phyloP scores from a whole-genome alignment of 345 rosid species.

The Eucalyptus pumila region DNA sequence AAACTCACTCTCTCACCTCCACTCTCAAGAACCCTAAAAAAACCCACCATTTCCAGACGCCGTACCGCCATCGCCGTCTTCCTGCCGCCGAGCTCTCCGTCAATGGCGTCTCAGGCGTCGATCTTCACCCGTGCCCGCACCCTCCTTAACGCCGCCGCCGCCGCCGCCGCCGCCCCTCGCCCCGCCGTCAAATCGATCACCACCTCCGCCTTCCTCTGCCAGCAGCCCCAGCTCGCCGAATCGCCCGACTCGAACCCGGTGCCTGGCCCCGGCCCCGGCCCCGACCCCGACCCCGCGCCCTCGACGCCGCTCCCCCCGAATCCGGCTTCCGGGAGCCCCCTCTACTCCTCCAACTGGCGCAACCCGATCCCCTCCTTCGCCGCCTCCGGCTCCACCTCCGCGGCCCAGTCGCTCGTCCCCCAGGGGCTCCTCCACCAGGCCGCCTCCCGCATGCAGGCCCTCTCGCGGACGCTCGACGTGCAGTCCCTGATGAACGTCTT shows the following conservation, averaged over 20 bases:
- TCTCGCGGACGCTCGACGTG: conserved; percentile 32
- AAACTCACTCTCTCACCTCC: background rate
- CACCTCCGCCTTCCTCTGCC: conserved; percentile 49
- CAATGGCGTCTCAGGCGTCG: conserved; percentile 52
- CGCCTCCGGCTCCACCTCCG: background rate
- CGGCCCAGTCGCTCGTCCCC: conserved; percentile 31
- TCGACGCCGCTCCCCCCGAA: conserved; percentile 56
- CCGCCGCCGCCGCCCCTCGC: conserved; percentile 6
- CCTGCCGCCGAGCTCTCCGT: background rate
- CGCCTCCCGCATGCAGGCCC: conserved; percentile 20
- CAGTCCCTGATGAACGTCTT: conserved; percentile 39
- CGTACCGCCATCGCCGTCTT: background rate
- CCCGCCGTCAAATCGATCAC: conserved; percentile 29
- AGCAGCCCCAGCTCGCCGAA: conserved; percentile 61
- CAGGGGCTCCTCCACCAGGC: conserved; percentile 19
- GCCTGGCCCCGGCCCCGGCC: background rate
- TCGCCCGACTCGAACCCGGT: background rate
- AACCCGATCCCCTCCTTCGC: conserved; percentile 25
- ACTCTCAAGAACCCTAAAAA: background rate
- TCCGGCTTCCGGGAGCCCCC: conserved; percentile 83
- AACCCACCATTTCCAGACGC: background rate
- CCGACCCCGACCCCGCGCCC: background rate
- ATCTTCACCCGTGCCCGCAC: conserved; percentile 23
- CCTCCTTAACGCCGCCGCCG: conserved; percentile 17
- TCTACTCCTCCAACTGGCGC: conserved; percentile 79